Base-by-base conservation (phyloP, 371 early-diverging fungal genomes). In the Paramicrosporidium saccamoebae region DNA sequence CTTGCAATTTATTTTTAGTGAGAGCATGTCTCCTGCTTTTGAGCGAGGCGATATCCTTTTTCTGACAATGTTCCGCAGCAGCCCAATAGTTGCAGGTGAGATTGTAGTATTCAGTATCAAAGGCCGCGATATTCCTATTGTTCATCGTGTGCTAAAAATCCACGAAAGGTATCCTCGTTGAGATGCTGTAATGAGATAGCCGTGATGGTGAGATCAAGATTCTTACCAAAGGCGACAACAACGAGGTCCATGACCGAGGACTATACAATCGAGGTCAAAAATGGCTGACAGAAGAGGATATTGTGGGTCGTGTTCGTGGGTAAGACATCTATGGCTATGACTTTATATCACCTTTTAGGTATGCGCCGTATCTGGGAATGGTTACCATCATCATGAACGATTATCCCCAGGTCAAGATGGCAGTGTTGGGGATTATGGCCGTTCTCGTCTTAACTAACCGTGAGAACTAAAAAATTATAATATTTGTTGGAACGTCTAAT, bases 141-240 rank as follows among this genome's bases (percentile, higher is more conserved):
- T 97, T 6, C 98, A 98, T 42, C 60, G 98, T 17, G 74, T 82
- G 5, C 52, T 95, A 28, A 69, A 73, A 32, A 42, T 78, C 12
- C 88, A 88, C 39, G 55, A 62, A 25, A 53, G 62, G 58, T n/a
- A n/a, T n/a, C n/a, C n/a, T n/a, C n/a, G n/a, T n/a, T n/a, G n/a
- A n/a, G n/a, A n/a, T n/a, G n/a, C n/a, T n/a, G n/a, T n/a, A n/a
- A n/a, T n/a, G n/a, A n/a, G n/a, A n/a, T n/a, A n/a, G n/a, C n/a
- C n/a, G n/a, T n/a, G n/a, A n/a, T n/a, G n/a, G n/a, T 64, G 54
- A 40, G 41, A 14, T 7, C 10, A 7, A 9, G 6, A 35, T 90
- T 21, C 48, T 95, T 29, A 98, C 98, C 19, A 98, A 98, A 48
- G 98, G 98, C 21, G 98, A 98, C 45, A 74, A 88, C 44, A 98